Base-by-base conservation (phyloP, 208 protist genomes). In the Naegleria lovaniensis region DNA sequence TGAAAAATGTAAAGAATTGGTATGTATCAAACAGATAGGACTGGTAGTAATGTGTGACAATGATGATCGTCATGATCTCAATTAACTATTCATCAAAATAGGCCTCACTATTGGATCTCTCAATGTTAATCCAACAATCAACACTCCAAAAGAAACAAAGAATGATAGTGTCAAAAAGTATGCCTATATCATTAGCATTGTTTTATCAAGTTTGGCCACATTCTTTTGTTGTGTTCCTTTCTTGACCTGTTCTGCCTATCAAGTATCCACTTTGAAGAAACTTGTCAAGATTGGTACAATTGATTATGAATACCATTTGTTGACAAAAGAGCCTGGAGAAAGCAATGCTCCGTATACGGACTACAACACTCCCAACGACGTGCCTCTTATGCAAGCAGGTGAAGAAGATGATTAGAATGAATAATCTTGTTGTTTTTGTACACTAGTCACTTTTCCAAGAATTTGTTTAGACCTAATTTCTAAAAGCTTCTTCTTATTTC, bases 111-210 rank as follows among this genome's bases (percentile, higher is more conserved):
- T 67, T 19, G 55, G 55, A 67, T 67, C 55, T 67, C 55, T 67
- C 19, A 0, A 29, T 29, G 11, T 29, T 22, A 67, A 67, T 19
- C 55, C 55, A 67, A 67, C 4, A 15, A 29, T 67, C 19, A 67
- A 67, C 13, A 67, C 55, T 29, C 55, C 55, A 29, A 0, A 67
- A 29, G 55, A 67, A 67, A 67, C 55, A 67, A 2, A 67, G 0
- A 13, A 67, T 29, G 11, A 15, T 3, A 67, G 55, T 67, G 55
- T 67, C 11, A 79, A 79, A 33, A 79, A 79, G 25, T 36, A 79
- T 79, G 67, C 67, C 7, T 79, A 79, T 36, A 79, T 79, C n/a
- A 79, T 79, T n/a, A 79, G 67, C n/a, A 79, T 79, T 79, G 67
- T 79, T 79, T 79, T 79, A 79, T 79, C 67, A 36, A 36, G 3